Percentiles rank a stretch among this genome's conserved stretches.
These are phyloP conservation scores for Cladosporium oxysporum DNA, from an alignment of 2,329 filamentous ascomycete genomes.

Conservation along the genomic window DNA sequence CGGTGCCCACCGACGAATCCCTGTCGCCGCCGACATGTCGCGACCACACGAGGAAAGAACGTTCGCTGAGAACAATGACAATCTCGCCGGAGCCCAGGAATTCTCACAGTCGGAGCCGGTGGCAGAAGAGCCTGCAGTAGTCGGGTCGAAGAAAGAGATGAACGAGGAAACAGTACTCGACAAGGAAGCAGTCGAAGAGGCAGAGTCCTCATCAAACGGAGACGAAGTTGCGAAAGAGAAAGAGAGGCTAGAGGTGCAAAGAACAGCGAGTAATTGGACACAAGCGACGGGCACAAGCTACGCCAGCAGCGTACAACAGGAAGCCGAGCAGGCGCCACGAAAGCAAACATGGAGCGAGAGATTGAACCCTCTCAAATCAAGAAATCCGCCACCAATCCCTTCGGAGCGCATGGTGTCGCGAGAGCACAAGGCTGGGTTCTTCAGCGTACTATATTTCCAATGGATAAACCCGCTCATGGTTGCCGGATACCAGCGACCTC, in stretches of 20 bases:
- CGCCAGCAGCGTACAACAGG: conserved; percentile 25
- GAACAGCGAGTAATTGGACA: conserved; percentile 38
- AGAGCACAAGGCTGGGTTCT: conserved; percentile 72
- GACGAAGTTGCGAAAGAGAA: conserved; percentile 24
- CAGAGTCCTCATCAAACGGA: conserved; percentile 20
- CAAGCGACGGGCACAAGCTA: conserved; percentile 36
- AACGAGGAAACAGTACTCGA: conserved; percentile 38
- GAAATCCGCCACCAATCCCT: conserved; percentile 57
- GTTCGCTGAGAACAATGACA: conserved; percentile 17
- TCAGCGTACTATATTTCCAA: conserved; percentile 77
- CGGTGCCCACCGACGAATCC: background rate
- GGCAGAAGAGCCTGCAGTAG: conserved; percentile 39
- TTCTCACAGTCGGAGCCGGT: conserved; percentile 42
- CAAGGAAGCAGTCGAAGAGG: conserved; percentile 28
- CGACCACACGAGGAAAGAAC: conserved; percentile 14
- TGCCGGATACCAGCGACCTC: conserved; percentile 78
- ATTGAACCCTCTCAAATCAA: conserved; percentile 51
- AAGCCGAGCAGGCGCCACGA: conserved; percentile 29
- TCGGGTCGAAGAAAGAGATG: conserved; percentile 39
- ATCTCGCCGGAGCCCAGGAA: conserved; percentile 14
- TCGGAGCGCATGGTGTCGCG: conserved; percentile 57
- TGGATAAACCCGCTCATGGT: conserved; percentile 91
- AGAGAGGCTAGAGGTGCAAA: conserved; percentile 24
- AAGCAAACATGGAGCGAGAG: conserved; percentile 65
- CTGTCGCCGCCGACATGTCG: conserved; percentile 10